Conservation (phyloP, 2,329 filamentous ascomycete species). For the Cercospora brassicicola region DNA sequence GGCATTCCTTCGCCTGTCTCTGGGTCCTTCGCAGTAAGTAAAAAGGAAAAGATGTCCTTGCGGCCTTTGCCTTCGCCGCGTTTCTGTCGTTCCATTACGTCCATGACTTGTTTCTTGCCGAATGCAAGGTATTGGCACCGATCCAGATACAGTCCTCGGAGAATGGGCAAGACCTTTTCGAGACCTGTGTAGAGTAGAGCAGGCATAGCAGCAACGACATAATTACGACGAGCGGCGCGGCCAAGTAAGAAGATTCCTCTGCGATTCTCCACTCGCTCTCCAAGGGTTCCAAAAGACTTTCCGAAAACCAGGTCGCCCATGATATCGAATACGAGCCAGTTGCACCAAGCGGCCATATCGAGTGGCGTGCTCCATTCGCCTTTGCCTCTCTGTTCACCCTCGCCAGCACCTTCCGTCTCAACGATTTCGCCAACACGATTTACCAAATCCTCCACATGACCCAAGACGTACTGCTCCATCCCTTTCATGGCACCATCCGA, state of each 20-base stretch:
- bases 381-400: slow-evolving; percentile 12
- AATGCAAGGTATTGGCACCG: slow-evolving; percentile 34
- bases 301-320: slow-evolving; percentile 53
- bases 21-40: slow-evolving; percentile 34
- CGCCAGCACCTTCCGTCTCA: not conserved
- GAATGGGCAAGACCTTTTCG: slow-evolving; percentile 29
- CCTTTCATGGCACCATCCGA: slow-evolving; percentile 38
- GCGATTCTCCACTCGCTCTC: slow-evolving; percentile 34
- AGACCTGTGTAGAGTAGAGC: slow-evolving; percentile 27
- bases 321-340: slow-evolving; percentile 53
- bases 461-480: slow-evolving; percentile 30
- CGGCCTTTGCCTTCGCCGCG: slow-evolving; percentile 25
- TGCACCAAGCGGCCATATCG: slow-evolving; percentile 31
- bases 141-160: slow-evolving; percentile 30
- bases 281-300: slow-evolving; percentile 33
- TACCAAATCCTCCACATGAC: slow-evolving; percentile 27
- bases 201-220: slow-evolving; percentile 42
- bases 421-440: slow-evolving; percentile 18
- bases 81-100: slow-evolving; percentile 31
- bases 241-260: slow-evolving; percentile 46
- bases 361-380: slow-evolving; percentile 26
- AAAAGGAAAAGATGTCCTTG: slow-evolving; percentile 32
- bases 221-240: slow-evolving; percentile 48
- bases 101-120: slow-evolving; percentile 33
- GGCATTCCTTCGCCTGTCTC: slow-evolving; percentile 46